These are phyloP conservation scores for Chlorella variabilis DNA, from an alignment of 163 green algal genomes.

Conservation along the genomic window DNA sequence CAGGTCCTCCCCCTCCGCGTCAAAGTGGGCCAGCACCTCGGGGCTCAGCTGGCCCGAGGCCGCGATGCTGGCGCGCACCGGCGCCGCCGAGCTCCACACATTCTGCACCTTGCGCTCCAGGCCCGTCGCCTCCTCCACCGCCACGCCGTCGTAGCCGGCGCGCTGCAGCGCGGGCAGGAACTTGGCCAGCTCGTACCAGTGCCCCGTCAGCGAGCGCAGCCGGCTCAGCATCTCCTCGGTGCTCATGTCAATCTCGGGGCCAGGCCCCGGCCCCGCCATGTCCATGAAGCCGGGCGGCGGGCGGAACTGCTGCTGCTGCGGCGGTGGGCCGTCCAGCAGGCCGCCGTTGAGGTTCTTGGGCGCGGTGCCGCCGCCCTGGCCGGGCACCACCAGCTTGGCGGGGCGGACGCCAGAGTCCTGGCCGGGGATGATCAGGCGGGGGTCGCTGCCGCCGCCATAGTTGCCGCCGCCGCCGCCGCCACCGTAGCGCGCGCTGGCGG, in stretches of 20 bases:
- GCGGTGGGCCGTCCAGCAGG: background rate
- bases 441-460: background rate
- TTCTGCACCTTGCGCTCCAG: conserved; percentile 77
- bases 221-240: conserved; percentile 67
- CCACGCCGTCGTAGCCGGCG: conserved; percentile 61
- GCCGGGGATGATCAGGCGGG: conserved; percentile 40
- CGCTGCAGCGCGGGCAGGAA: conserved; percentile 68
- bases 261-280: conserved; percentile 25
- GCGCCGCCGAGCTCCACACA: conserved; percentile 70
- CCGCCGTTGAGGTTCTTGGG: background rate
- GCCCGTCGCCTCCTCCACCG: conserved; percentile 74
- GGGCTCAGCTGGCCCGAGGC: conserved; percentile 46
- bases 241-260: conserved; percentile 18
- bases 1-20: conserved; percentile 43
- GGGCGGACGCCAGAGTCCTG: background rate
- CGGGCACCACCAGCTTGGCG: conserved; percentile 9
- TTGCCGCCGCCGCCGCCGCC: conserved; percentile 14
- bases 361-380: conserved; percentile 4
- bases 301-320: conserved; percentile 52
- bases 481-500: background rate
- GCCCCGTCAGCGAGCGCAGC: conserved; percentile 60
- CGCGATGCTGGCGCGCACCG: conserved; percentile 79
- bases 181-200: conserved; percentile 83
- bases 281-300: conserved; percentile 89
- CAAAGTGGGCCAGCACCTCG: conserved; percentile 59